Percentiles rank a stretch among this genome's conserved stretches.
Conservation (phyloP, 495 filamentous ascomycete genomes). For the Margaritispora aquatica region DNA sequence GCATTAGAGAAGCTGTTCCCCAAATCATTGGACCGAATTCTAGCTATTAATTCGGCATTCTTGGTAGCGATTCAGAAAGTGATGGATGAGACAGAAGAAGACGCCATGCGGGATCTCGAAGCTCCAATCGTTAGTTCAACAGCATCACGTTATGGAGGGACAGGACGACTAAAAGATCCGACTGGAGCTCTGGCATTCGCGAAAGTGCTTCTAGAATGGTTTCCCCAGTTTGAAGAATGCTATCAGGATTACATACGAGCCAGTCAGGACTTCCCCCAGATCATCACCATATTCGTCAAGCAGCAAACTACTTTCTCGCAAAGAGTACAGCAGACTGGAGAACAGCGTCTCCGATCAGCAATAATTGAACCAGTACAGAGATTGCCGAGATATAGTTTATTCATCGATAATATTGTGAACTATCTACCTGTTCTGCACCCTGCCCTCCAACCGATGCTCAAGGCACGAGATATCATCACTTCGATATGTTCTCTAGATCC, state of each 20-base stretch:
- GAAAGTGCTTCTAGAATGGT: constrained; percentile 76
- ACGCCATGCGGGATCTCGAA: constrained; percentile 64
- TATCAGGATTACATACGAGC: constrained; percentile 88
- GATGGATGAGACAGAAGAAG: constrained; percentile 77
- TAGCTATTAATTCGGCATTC: constrained; percentile 74
- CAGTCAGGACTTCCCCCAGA: constrained; percentile 75
- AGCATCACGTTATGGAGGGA: constrained; percentile 27
- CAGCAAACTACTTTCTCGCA: constrained; percentile 76
- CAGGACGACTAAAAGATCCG: constrained; percentile 52
- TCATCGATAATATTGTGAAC: constrained; percentile 90
- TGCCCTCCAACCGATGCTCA: constrained; percentile 70
- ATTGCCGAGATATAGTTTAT: constrained; percentile 86
- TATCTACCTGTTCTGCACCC: constrained; percentile 78
- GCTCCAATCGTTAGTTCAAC: constrained; percentile 45
- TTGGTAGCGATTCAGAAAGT: constrained; percentile 65
- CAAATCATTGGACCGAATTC: constrained; percentile 64
- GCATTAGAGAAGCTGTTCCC: constrained; percentile 77
- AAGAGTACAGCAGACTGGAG: constrained; percentile 74
- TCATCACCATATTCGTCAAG: constrained; percentile 66
- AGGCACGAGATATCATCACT: constrained; percentile 83
- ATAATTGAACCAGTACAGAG: constrained; percentile 96
- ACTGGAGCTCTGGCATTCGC: constrained; percentile 71
- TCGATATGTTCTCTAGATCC: constrained; percentile 90
- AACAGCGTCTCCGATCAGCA: constrained; percentile 85
- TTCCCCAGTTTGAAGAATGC: constrained; percentile 80